Evolutionary conservation across 2,329 filamentous ascomycete species (phyloP).

Genomic region (Madurella fahalii): DNA sequence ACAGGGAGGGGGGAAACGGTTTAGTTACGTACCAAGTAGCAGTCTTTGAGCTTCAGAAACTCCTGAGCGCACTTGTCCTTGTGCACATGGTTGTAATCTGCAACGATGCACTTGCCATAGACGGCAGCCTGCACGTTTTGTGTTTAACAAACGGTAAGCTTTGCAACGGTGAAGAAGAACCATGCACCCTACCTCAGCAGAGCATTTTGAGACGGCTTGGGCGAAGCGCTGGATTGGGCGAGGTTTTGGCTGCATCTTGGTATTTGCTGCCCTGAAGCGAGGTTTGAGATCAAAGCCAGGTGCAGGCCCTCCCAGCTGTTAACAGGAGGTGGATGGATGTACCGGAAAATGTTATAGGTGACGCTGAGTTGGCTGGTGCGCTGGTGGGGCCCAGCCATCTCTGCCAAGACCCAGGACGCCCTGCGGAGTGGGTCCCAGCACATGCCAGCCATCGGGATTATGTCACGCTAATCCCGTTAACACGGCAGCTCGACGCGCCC

Average conservation of each 20-base stretch:
- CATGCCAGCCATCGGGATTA: no score
- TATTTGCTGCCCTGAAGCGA: background rate
- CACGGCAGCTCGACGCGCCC: constrained; percentile 4
- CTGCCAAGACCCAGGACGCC: background rate
- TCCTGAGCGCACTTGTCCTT: constrained; percentile 88
- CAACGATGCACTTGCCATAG: constrained; percentile 88
- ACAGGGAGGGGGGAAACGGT: background rate
- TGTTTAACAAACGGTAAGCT: background rate
- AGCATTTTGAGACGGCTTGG: constrained; percentile 51
- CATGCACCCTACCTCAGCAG: constrained; percentile 43
- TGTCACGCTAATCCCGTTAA: no score
- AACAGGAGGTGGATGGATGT: background rate
- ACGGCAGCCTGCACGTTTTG: constrained; percentile 58
- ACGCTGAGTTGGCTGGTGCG: background rate
- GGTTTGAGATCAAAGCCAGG: no score
- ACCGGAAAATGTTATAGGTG: background rate
- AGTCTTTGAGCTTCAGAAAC: constrained; percentile 81
- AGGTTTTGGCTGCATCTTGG: constrained; percentile 34
- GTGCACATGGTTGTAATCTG: constrained; percentile 83
- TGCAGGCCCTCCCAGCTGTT: background rate
- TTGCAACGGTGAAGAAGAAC: background rate
- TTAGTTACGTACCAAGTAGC: constrained; percentile 66
- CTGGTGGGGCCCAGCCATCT: no score
- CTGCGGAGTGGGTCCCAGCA: background rate
- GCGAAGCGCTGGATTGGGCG: constrained; percentile 55